A percentile compares a stretch with the other conserved stretches of the same genome.
Evolutionary conservation across 257 asterid genomes (phyloP).

Genomic region (Dorcoceras hygrometricum): DNA sequence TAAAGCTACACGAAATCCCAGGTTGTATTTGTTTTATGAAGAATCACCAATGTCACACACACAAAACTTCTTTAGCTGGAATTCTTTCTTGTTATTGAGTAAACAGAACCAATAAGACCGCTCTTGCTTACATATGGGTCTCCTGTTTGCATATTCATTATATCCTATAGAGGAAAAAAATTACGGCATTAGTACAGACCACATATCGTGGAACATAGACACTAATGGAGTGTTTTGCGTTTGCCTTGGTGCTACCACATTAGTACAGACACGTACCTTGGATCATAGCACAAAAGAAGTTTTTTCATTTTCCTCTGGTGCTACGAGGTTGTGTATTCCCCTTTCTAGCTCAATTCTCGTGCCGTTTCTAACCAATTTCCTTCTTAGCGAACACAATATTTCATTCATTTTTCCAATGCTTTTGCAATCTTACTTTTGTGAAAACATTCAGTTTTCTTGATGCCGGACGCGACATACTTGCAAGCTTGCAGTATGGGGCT

Average conservation of each 20-base stretch:
- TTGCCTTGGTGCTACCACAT: background rate
- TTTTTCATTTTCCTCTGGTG: too few species aligned
- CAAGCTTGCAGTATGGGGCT: slow-evolving; percentile 91
- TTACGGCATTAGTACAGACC: too few species aligned
- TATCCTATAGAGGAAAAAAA: background rate
- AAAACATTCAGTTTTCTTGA: slow-evolving; percentile 64
- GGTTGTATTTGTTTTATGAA: slow-evolving; percentile 41
- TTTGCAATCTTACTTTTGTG: slow-evolving; percentile 9
- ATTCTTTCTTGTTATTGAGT: background rate
- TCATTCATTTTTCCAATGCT: slow-evolving; percentile 1
- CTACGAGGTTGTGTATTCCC: background rate
- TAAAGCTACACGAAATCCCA: slow-evolving; percentile 94
- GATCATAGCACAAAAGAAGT: too few species aligned
- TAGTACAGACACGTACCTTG: too few species aligned
- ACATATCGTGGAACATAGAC: background rate
- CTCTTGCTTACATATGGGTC: background rate
- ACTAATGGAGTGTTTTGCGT: background rate
- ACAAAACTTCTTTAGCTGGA: slow-evolving; percentile 8
- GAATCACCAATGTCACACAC: slow-evolving; percentile 6
- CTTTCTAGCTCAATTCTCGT: background rate
- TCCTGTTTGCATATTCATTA: background rate
- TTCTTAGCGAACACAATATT: background rate
- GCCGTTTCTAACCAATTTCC: background rate
- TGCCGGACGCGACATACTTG: slow-evolving; percentile 94
- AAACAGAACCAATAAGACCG: background rate